phyloP scores from a whole-genome alignment of 768 basidiomycete species.

The Suillus variegatus region DNA sequence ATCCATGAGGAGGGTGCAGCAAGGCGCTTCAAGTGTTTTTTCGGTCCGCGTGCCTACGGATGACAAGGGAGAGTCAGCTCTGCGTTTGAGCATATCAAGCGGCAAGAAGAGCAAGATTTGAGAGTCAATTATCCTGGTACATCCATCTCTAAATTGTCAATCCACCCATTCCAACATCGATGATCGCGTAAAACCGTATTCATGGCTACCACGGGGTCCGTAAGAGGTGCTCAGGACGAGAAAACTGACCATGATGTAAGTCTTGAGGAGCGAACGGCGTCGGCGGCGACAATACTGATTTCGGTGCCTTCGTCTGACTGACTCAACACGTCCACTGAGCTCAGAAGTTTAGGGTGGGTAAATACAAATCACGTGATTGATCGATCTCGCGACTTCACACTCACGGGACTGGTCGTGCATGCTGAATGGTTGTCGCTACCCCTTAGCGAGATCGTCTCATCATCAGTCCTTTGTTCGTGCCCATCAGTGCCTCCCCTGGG shows the following conservation, averaged over 20 bases:
- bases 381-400: neutral
- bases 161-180: conserved; percentile 26
- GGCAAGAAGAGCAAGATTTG: neutral
- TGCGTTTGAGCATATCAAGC: conserved; percentile 6
- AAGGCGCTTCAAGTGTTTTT: conserved; percentile 98
- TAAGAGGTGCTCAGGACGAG: conserved; percentile 6
- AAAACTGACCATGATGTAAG: conserved; percentile 33
- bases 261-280: conserved; percentile 27
- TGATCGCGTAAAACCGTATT: neutral
- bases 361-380: conserved; percentile 21
- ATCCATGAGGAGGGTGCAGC: conserved; percentile 99
- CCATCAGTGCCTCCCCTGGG: too few relatives aligned
- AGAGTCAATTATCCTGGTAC: conserved; percentile 11
- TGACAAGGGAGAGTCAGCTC: conserved; percentile 20
- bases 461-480: too few relatives aligned
- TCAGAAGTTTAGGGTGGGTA: conserved; percentile 27
- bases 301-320: conserved; percentile 17
- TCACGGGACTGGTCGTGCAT: too few relatives aligned
- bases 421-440: too few relatives aligned
- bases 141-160: conserved; percentile 21
- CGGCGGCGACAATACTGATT: conserved; percentile 24
- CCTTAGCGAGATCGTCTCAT: too few relatives aligned
- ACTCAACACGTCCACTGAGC: neutral
- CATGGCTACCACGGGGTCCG: neutral
- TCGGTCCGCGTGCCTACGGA: conserved; percentile 90